Evolutionary conservation across 106 monocot species (phyloP).

Genomic region (Hemerocallis citrina): DNA sequence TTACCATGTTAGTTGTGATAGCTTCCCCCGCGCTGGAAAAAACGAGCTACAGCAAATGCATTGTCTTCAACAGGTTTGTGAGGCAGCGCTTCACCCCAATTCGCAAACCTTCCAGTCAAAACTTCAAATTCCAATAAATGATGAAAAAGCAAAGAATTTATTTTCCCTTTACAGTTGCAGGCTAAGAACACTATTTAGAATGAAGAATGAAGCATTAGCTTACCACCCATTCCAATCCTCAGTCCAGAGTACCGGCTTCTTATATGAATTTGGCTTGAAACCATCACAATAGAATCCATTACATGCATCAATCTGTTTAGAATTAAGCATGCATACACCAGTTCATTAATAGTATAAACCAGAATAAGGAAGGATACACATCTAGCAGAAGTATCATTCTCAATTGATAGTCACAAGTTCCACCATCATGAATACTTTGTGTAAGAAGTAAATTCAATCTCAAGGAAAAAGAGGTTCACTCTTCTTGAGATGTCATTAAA

Average conservation of each 20-base stretch:
- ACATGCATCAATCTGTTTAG: conserved; percentile 77
- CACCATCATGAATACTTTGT: neutral
- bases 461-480: no score
- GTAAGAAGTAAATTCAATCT: neutral
- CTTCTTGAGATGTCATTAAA: neutral
- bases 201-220: conserved; percentile 9
- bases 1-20: conserved; percentile 98
- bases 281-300: conserved; percentile 97
- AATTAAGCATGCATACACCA: neutral
- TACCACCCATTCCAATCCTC: conserved; percentile 99
- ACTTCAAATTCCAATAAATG: neutral
- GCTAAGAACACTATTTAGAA: neutral
- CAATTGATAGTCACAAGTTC: neutral
- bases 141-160: neutral
- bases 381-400: neutral
- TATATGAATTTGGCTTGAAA: conserved; percentile 77
- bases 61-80: conserved; percentile 91
- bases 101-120: conserved; percentile 51
- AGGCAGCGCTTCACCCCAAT: conserved; percentile 77
- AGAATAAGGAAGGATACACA: neutral
- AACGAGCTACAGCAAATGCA: conserved; percentile 94
- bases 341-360: neutral
- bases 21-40: conserved; percentile 87
- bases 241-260: conserved; percentile 87
- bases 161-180: neutral